A percentile compares a stretch with the other conserved stretches of the same genome.
Evolutionary conservation across 78 protist species (phyloP).

Genomic region (Dictyostelium brefeldianum): DNA sequence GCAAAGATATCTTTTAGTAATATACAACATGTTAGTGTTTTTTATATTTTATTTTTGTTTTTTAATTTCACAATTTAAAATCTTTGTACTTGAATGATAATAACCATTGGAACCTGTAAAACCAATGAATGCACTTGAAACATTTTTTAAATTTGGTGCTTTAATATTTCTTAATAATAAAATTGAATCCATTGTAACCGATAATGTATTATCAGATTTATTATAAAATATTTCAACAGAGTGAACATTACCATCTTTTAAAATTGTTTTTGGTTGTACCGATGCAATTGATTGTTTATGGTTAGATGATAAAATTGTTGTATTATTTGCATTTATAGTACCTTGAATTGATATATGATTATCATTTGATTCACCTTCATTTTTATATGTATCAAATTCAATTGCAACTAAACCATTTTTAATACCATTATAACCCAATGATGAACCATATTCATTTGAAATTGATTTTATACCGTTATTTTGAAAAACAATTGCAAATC

Average conservation of each 20-base stretch:
- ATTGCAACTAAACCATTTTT: background rate
- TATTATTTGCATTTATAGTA: background rate
- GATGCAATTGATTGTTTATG: background rate
- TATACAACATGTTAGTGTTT: too few species aligned
- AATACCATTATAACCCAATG: background rate
- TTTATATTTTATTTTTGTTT: background rate
- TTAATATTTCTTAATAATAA: background rate
- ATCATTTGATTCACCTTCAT: constrained; percentile 3
- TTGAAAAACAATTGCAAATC: constrained; percentile 34
- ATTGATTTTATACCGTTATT: background rate
- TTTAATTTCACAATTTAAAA: background rate
- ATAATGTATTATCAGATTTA: background rate
- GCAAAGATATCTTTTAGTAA: too few species aligned
- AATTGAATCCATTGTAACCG: background rate
- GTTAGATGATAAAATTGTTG: background rate
- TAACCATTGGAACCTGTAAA: background rate
- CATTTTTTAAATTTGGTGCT: background rate
- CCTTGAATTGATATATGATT: constrained; percentile 33
- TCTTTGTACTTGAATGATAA: background rate
- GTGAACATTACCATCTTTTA: background rate
- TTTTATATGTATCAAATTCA: constrained; percentile 17
- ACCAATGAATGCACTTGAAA: background rate
- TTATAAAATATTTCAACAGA: background rate
- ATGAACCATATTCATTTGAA: background rate
- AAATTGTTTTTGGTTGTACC: background rate